Evolutionary conservation across 2,329 filamentous ascomycete species (phyloP), one percentile per base, ranked within the genome.

Genomic region (Waltergamsia citrina): DNA sequence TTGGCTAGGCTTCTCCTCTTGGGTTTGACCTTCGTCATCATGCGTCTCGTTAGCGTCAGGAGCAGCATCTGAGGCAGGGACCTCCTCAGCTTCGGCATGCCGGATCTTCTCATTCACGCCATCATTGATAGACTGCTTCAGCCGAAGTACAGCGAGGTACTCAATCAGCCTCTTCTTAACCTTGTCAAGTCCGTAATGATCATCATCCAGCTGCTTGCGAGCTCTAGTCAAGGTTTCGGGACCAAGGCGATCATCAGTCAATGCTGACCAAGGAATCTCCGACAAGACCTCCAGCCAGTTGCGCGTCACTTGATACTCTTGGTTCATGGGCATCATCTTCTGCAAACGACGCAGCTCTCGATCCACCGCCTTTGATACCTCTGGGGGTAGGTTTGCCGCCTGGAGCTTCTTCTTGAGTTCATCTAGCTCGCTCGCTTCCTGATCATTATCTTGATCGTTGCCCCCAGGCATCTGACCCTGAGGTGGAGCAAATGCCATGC

Each of bases 161-260:
- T 96, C 93, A 5, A 98, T 71, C 16, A 98, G 60, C 28, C 92
- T 74, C 70, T 94, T 95, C 74, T 98, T 98, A 51, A 98, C 90
- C 59, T 90, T 93, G 41, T 96, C 87, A 11, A 98, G 66, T 0
- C 92, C 92, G 47, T 96, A 96, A 56, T 98, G 92, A 51, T 98
- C 92, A 42, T 93, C 81, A 49, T 98, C 87, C 6, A 98, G 72
- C 56, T 96, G 92, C 59, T 87, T 85, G 35, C 86, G 78, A 6
- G 92, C 92, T 45, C 72, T 74, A 38, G 73, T 69, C 37, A 96
- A 57, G 1, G 88, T 95, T 8, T 86, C 81, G 0, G 76, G 72
- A 7, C 88, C 86, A 4, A 98, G 73, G 21, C 86, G 78, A 50
- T 96, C 90, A 40, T 92, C 80, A 0, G 90, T 96, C 33, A 75